A percentile compares a stretch with the other conserved stretches of the same genome.
Evolutionary conservation across 805 yeast species (phyloP).

Genomic region (Cyberlindnera mrakii): DNA sequence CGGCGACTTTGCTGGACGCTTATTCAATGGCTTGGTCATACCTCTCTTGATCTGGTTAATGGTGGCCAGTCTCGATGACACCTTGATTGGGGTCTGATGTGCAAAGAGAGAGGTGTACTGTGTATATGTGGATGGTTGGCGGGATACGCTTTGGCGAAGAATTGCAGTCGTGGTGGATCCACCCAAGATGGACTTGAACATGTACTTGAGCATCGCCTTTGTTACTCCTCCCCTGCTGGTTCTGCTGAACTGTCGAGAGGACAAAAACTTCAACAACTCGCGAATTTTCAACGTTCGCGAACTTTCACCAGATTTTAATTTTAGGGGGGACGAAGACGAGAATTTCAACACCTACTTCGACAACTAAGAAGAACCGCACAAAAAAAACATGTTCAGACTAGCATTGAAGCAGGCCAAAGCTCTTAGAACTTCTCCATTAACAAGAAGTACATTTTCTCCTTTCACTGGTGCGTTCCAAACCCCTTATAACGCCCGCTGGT

Average conservation of each 20-base stretch:
- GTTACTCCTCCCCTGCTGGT: too few species aligned
- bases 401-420: constrained; percentile 1
- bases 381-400: constrained; percentile 6
- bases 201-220: constrained; percentile 15
- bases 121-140: constrained; percentile 4
- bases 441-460: background rate
- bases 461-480: background rate
- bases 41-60: constrained; percentile 75
- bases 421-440: background rate
- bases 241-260: too few species aligned
- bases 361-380: background rate
- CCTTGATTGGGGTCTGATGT: constrained; percentile 8
- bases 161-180: constrained; percentile 11
- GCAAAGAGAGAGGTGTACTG: constrained; percentile 10
- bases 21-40: constrained; percentile 44
- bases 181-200: constrained; percentile 21
- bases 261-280: too few species aligned
- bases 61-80: constrained; percentile 43
- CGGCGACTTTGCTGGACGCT: constrained; percentile 58
- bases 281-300: too few species aligned
- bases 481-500: constrained; percentile 24
- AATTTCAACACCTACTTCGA: too few species aligned
- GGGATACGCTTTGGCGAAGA: constrained; percentile 10
- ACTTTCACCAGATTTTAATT: too few species aligned
- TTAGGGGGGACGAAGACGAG: too few species aligned